These are phyloP conservation scores for Suillus occidentalis DNA, from an alignment of 768 basidiomycete species.

Conservation along the genomic window DNA sequence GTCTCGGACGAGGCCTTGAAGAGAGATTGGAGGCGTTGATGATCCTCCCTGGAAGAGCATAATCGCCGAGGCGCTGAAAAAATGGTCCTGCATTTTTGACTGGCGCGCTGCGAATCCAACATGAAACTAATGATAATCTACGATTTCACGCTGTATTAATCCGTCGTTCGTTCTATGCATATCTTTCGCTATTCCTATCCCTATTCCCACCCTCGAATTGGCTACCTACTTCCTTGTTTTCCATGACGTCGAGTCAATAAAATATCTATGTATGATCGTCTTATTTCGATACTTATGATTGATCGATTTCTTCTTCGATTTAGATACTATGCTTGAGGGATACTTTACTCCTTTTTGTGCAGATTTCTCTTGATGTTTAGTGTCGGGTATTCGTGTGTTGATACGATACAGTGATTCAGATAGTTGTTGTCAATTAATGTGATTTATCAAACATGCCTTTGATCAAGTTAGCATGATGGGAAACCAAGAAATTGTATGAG, in stretches of 20 bases:
- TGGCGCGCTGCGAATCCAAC: not conserved
- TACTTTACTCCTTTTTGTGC: not conserved
- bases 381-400: not conserved
- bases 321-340: not conserved
- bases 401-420: not conserved
- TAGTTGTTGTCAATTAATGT: not conserved
- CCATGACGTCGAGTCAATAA: not conserved
- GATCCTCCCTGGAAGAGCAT: constrained; percentile 29
- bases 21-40: constrained; percentile 72
- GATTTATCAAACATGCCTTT: not conserved
- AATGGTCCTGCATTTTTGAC: not conserved
- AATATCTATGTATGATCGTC: constrained; percentile 8
- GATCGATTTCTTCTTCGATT: not conserved
- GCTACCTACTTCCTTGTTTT: constrained; percentile 2
- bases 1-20: constrained; percentile 78
- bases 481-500: too few relatives aligned
- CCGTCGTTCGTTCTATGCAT: constrained; percentile 3
- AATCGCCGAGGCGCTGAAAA: constrained; percentile 5
- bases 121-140: constrained; percentile 1
- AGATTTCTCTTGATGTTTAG: not conserved
- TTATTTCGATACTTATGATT: constrained; percentile 12
- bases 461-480: not conserved
- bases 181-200: constrained; percentile 5
- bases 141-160: constrained; percentile 7
- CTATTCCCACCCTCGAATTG: constrained; percentile 2